A percentile compares a stretch with the other conserved stretches of the same genome.
phyloP scores from a whole-genome alignment of 1,139 yeast genomes.

The Candida mesenterica region DNA sequence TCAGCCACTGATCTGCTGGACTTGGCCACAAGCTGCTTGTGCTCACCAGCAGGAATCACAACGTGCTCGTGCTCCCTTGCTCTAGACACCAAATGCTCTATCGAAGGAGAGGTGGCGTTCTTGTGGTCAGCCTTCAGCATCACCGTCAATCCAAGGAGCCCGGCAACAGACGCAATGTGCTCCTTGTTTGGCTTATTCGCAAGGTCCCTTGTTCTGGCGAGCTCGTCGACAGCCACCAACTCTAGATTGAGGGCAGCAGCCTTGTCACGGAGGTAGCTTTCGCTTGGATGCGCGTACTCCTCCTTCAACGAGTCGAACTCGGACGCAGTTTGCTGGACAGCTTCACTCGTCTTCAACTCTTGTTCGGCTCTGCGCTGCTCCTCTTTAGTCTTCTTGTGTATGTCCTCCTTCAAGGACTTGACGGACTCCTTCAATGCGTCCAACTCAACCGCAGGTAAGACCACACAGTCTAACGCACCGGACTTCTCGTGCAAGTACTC shows the following conservation, averaged over 20 bases:
- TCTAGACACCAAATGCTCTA: conserved; percentile 30
- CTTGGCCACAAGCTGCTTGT: conserved; percentile 15
- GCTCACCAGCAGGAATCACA: conserved; percentile 28
- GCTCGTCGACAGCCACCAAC: conserved; percentile 20
- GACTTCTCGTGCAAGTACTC: conserved; percentile 26
- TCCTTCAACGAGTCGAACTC: conserved; percentile 3
- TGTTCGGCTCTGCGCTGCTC: not conserved
- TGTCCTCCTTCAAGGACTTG: conserved; percentile 11
- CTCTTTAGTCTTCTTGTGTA: conserved; percentile 9
- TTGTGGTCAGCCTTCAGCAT: conserved; percentile 11
- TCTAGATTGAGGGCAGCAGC: conserved; percentile 16
- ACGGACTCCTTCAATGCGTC: conserved; percentile 8
- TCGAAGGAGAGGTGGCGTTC: conserved; percentile 19
- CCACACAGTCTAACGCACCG: conserved; percentile 10
- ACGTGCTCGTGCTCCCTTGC: conserved; percentile 22
- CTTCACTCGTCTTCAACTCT: conserved; percentile 12
- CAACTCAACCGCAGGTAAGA: conserved; percentile 9
- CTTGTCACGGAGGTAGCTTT: conserved; percentile 19
- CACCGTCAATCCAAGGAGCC: conserved; percentile 16
- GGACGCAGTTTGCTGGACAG: conserved; percentile 8
- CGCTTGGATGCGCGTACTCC: conserved; percentile 15
- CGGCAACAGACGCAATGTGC: conserved; percentile 33
- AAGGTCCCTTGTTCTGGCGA: conserved; percentile 13
- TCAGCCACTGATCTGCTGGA: conserved; percentile 14
- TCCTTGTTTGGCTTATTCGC: conserved; percentile 24